Conservation (phyloP, 2,329 filamentous ascomycete species). For the Fusarium pseudoanthophilum region DNA sequence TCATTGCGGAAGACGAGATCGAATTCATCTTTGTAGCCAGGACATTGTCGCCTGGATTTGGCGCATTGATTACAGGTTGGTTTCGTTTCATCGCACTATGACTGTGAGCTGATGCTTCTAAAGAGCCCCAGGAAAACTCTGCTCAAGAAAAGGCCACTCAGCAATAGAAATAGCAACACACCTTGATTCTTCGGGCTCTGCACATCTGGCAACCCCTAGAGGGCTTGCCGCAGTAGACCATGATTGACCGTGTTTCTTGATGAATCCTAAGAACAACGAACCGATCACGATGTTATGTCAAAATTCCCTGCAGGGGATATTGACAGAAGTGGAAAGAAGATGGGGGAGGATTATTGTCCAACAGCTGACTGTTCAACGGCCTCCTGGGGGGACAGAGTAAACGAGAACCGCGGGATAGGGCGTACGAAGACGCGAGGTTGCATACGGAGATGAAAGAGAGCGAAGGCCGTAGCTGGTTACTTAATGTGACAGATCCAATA, state of each 20-base stretch:
- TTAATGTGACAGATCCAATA: conserved; percentile 21
- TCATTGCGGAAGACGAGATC: conserved; percentile 79
- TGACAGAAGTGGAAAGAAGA: conserved; percentile 5
- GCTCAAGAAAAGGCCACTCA: background rate
- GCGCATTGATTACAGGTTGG: conserved; percentile 73
- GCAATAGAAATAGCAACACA: conserved; percentile 51
- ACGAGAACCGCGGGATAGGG: conserved; percentile 34
- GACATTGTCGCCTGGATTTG: conserved; percentile 71
- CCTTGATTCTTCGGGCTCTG: conserved; percentile 78
- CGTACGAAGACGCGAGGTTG: conserved; percentile 44
- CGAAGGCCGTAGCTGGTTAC: conserved; percentile 15
- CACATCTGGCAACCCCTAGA: conserved; percentile 80
- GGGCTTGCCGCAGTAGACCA: conserved; percentile 75
- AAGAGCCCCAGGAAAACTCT: background rate
- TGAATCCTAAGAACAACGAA: background rate
- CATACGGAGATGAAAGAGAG: conserved; percentile 34
- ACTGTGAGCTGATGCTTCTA: conserved; percentile 19
- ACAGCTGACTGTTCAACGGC: conserved; percentile 34
- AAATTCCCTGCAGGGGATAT: conserved; percentile 2
- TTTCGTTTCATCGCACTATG: conserved; percentile 73
- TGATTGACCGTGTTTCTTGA: conserved; percentile 47
- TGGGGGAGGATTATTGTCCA: conserved; percentile 10
- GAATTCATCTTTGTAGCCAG: conserved; percentile 77
- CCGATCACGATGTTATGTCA: background rate
- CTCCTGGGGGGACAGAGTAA: conserved; percentile 37